A percentile compares a stretch with the other conserved stretches of the same genome.
phyloP scores from a whole-genome alignment of 768 basidiomycete species.

The Pholiota conissans region DNA sequence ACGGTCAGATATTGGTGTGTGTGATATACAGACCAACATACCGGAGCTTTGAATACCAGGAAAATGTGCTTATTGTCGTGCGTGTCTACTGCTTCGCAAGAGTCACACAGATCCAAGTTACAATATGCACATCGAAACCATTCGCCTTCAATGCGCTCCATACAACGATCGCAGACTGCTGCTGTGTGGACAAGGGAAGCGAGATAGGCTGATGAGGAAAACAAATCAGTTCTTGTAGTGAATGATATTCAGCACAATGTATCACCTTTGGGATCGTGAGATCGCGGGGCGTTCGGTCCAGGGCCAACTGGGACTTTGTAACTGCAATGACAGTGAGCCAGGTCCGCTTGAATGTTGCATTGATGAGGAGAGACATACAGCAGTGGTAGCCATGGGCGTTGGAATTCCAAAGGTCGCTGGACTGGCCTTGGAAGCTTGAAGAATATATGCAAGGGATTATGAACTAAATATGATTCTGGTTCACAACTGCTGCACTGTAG shows the following conservation, averaged over 20 bases:
- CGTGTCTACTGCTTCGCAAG: conserved; percentile 78
- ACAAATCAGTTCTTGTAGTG: conserved; percentile 1
- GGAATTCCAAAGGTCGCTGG: conserved; percentile 50
- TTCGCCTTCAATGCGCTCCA: conserved; percentile 76
- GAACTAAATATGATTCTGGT: conserved; percentile 68
- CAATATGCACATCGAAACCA: conserved; percentile 95
- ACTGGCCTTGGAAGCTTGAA: conserved; percentile 85
- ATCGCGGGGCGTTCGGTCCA: conserved; percentile 33
- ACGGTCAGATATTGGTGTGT: not conserved
- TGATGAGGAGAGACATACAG: conserved; percentile 45
- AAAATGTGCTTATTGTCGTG: conserved; percentile 85
- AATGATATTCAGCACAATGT: not conserved
- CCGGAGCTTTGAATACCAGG: conserved; percentile 83
- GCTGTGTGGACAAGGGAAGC: conserved; percentile 55
- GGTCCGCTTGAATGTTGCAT: conserved; percentile 10
- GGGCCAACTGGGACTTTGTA: conserved; percentile 68
- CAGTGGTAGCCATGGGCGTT: conserved; percentile 63
- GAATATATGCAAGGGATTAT: conserved; percentile 86
- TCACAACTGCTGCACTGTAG: conserved; percentile 84
- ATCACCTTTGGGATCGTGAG: conserved; percentile 58
- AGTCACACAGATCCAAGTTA: conserved; percentile 81
- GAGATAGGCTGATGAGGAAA: conserved; percentile 55
- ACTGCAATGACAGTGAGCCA: conserved; percentile 32
- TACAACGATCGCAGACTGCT: conserved; percentile 86
- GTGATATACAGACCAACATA: conserved; percentile 31